Evolutionary conservation across 2,329 filamentous ascomycete genomes (phyloP).

Genomic region (Ophiostoma perfectum): DNA sequence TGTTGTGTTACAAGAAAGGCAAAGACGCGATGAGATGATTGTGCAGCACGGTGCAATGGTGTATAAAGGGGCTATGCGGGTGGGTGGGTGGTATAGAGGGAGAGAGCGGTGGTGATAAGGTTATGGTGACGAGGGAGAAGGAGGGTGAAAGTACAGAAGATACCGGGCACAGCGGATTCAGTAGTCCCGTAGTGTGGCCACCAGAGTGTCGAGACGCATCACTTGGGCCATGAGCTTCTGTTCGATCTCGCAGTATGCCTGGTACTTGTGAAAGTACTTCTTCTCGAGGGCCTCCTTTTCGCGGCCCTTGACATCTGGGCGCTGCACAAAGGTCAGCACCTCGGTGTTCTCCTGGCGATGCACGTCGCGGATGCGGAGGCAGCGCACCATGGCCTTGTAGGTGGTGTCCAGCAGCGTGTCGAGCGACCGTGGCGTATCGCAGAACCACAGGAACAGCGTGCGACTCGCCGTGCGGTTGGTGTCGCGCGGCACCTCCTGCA

Average conservation of each 20-base stretch:
- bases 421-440: slow-evolving; percentile 68
- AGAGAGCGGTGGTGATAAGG: neutral
- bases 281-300: slow-evolving; percentile 74
- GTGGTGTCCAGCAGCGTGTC: slow-evolving; percentile 69
- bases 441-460: slow-evolving; percentile 89
- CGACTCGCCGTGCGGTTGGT: slow-evolving; percentile 73
- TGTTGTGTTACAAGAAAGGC: slow-evolving; percentile 5
- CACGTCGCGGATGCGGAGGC: slow-evolving; percentile 71
- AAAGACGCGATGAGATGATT: neutral
- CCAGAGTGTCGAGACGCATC: slow-evolving; percentile 73
- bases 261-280: slow-evolving; percentile 63
- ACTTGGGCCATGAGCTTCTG: slow-evolving; percentile 74
- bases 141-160: neutral
- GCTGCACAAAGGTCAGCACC: slow-evolving; percentile 74
- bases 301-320: slow-evolving; percentile 77
- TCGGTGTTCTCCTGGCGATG: slow-evolving; percentile 67
- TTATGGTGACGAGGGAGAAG: neutral
- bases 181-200: slow-evolving; percentile 76
- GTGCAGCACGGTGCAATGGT: too few relatives aligned
- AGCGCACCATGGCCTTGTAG: slow-evolving; percentile 85
- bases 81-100: neutral
- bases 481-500: slow-evolving; percentile 91
- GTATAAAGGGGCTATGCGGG: too few relatives aligned
- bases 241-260: slow-evolving; percentile 56
- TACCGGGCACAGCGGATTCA: slow-evolving; percentile 33